Evolutionary conservation across 2,329 filamentous ascomycete species (phyloP), one percentile per base, ranked within the genome.

Genomic region (Paecilomyces niveus): DNA sequence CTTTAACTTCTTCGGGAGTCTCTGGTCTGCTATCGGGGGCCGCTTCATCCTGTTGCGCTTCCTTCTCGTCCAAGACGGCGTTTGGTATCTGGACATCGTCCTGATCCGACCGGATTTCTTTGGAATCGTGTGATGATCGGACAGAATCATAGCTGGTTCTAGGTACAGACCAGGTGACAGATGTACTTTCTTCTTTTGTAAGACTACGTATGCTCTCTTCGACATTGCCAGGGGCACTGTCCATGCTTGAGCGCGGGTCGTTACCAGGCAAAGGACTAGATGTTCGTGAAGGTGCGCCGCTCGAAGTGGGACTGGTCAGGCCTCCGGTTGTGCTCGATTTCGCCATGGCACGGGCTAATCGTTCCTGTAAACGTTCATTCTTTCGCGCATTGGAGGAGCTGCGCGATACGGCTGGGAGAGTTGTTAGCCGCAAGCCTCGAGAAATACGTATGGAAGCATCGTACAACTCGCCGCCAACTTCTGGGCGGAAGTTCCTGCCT

Each of bases 321-420:
- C 77, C 79, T 45, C 74, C 71, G 2, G 77, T 71, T n/a, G 80
- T 76, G 58, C 81, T 83, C 68, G 89, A 90, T 59, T 88, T 88
- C 2, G 88, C 90, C 67, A 97, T 85, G 31, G 92, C 94, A 69
- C 90, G 90, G 31, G 93, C 93, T 60, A 99, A 81, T 61, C 92
- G 84, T 71, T 96, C 92, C 70, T 97, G 92, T 51, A 99, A 80
- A 56, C 92, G 85, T 66, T 95, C 92, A 74, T 91, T 94, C 61
- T 83, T 79, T 64, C 85, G 83, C 62, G 81, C 84, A 50, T 83
- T 85, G 4, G 88, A 88, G 22, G 87, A 82, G 63, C 80, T 85
- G 68, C 88, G 83, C 55, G 88, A 86, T 57, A 82, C 74, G 60
- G 71, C 80, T 81, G 54, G 53, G n/a, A 62, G 53, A 63, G 49